Evolutionary conservation across 2,329 filamentous ascomycete genomes (phyloP), one percentile per base, ranked within the genome.

Genomic region (Penicillium sp.): DNA sequence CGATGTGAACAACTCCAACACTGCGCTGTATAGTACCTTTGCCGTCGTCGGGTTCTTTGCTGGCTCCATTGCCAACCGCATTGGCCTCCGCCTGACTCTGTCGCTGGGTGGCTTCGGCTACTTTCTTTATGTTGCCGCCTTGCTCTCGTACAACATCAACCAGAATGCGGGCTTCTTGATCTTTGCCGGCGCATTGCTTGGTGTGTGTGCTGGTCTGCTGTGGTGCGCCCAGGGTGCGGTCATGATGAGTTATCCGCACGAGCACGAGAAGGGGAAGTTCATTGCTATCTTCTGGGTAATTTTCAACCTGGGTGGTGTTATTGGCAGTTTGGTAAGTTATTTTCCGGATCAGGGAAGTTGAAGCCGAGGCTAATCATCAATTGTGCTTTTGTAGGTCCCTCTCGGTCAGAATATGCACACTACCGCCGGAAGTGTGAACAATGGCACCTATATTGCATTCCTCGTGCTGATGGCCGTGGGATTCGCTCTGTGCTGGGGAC

Each of bases 221-320:
- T 81, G 79, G 79, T 76, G 74, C 49, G 78, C 77, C 1, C 78
- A 81, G 58, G 78, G 78, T 39, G 74, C 77, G 2, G 73, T 80
- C 41, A 80, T 80, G 76, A 93, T 96, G 84, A 86, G 89, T 33
- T 96, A 96, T 70, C 91, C 91, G 1, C 79, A 83, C 17, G 92
- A 96, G 74, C 73, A 84, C 27, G 83, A 84, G 58, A 96, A 96
- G 79, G 92, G 92, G 37, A 86, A 87, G 53, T 96, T 91, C 71
- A 96, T 96, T 70, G 89, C 89, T 54, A 86, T 85, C 77, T 96
- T 96, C 76, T 96, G 92, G 92, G 86, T 91, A 70, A 95, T 97
- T 66, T 97, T 96, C 81, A 96, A 96, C 74, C 73, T 92, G 52
- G 92, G 92, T 62, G 91, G 86, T 64, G 91, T 96, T 55, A 90